Base-by-base conservation (phyloP, 2,329 filamentous ascomycete genomes). In the Botrytis cinerea region DNA sequence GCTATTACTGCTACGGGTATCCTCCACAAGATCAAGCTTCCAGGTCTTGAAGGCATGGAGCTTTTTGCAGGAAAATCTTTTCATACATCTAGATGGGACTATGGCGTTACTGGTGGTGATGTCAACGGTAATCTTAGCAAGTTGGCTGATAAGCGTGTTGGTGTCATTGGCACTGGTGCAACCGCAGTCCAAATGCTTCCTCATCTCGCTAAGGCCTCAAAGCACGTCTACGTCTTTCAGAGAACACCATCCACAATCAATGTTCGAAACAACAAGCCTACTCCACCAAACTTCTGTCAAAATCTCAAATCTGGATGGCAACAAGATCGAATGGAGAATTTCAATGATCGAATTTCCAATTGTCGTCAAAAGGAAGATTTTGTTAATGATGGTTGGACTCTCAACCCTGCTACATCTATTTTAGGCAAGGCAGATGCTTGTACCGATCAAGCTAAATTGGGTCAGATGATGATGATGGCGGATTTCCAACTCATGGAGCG, bases 161-260 rank as follows among this genome's bases (percentile, higher is more conserved):
- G 85, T 1, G 80, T 90, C 28, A 86, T 91, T 59, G 88, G 89
- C 7, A 90, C 89, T 78, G 86, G 87, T 22, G 87, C 87, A 54
- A 89, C 87, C 0, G 87, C 87, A 3, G 86, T 84, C 4, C 88
- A 90, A 75, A 89, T 90, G 76, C 83, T 89, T 46, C 88, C 88
- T 1, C 87, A 89, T 73, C 82, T 90, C 48, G 84, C 85, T 4
- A 86, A 86, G 60, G 82, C 84, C 4, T 86, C 85, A 9, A 82
- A 84, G 3, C 82, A 84, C 22, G 79, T 90, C 38, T 86, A 85
- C 0, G 81, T 90, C 25, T 89, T 87, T 78, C 88, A 90, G 78
- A 82, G 88, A 32, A 87, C 87, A 0, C 87, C 88, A 0, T 89
- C 89, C 76, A 90, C 88, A 87, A 80, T 90, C 9, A 83, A 88